Conservation (phyloP, 176 grass and related monocot genomes). For the Musa troglodytarum region DNA sequence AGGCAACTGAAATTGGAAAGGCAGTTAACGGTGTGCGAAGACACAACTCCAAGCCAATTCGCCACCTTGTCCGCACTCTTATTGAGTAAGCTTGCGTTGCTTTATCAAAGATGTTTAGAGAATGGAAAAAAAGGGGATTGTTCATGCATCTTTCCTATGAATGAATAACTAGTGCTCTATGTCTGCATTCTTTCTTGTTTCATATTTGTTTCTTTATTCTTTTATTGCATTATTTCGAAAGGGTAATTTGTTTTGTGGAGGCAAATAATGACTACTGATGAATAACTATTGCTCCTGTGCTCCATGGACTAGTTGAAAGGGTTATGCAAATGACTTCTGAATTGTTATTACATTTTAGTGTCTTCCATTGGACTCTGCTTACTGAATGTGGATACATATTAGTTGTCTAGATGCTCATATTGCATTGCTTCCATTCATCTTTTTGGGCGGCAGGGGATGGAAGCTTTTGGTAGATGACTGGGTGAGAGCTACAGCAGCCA, state of each 20-base stretch:
- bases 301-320: too few relatives aligned
- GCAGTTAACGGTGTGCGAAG: conserved; percentile 40
- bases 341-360: neutral
- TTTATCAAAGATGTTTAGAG: neutral
- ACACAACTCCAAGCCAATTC: conserved; percentile 58
- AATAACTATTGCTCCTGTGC: too few relatives aligned
- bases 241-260: too few relatives aligned
- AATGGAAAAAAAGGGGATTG: too few relatives aligned
- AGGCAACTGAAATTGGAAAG: conserved; percentile 60
- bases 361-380: neutral
- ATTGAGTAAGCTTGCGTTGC: conserved; percentile 34
- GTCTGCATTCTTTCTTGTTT: neutral
- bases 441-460: conserved; percentile 34
- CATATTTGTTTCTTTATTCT: neutral
- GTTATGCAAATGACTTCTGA: neutral
- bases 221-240: too few relatives aligned
- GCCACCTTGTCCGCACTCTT: conserved; percentile 50
- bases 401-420: conserved; percentile 17
- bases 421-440: neutral
- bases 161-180: neutral
- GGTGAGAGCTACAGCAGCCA: conserved; percentile 36
- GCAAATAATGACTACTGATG: too few relatives aligned
- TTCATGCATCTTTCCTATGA: neutral
- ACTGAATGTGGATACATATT: too few relatives aligned
- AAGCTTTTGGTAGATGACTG: conserved; percentile 57